Percentiles rank a stretch among this genome's conserved stretches.
phyloP scores from a whole-genome alignment of 163 green algal species.

The Smithsoniella earleae region DNA sequence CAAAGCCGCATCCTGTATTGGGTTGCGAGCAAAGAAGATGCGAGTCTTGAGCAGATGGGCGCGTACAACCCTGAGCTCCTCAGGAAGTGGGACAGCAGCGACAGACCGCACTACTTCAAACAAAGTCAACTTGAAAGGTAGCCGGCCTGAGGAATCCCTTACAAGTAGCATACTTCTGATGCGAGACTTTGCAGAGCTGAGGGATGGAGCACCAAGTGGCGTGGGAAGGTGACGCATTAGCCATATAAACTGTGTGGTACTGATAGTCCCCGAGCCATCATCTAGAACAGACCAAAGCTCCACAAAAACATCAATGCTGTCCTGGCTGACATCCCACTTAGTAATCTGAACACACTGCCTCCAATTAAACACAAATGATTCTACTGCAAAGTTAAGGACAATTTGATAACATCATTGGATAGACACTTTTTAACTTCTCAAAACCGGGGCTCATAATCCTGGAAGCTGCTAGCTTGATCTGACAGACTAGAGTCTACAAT shows the following conservation, averaged over 20 bases:
- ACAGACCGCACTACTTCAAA: slow-evolving; percentile 10
- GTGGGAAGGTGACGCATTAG: slow-evolving; percentile 40
- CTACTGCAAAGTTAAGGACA: no score
- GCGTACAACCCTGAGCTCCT: slow-evolving; percentile 1
- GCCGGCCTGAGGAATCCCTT: not conserved
- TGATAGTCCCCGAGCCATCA: slow-evolving; percentile 53
- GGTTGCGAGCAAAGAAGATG: slow-evolving; percentile 5
- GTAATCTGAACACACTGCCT: not conserved
- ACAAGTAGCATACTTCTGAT: slow-evolving; percentile 9
- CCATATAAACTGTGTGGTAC: slow-evolving; percentile 46
- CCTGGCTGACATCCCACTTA: slow-evolving; percentile 8
- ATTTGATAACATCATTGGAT: no score
- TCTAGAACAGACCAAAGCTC: slow-evolving; percentile 67
- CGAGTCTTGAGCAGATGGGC: not conserved
- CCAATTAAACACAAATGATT: no score
- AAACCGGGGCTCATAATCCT: no score
- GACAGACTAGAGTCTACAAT: no score
- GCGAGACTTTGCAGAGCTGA: not conserved
- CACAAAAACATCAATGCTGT: slow-evolving; percentile 50
- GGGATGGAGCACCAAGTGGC: not conserved
- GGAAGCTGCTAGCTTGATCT: not conserved
- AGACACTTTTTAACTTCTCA: no score
- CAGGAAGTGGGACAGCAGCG: not conserved
- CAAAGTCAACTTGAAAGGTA: slow-evolving; percentile 12
- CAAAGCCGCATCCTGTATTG: not conserved